A percentile compares a stretch with the other conserved stretches of the same genome.
Conservation (phyloP, 1,284 basidiomycete species). For the Malassezia nana region DNA sequence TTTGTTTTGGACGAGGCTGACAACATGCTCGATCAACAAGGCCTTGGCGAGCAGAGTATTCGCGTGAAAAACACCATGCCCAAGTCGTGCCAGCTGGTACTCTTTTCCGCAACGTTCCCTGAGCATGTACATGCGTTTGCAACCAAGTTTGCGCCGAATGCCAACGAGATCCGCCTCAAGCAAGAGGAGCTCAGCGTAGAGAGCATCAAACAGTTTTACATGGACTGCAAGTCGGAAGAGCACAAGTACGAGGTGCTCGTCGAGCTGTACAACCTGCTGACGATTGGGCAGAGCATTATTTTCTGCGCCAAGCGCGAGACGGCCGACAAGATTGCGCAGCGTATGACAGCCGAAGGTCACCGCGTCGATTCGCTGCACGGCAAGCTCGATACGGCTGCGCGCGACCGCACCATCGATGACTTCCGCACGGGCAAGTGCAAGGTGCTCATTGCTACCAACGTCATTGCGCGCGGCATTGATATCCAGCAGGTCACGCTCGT, state of each 20-base stretch:
- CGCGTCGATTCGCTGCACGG: constrained; percentile 93
- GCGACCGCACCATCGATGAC: constrained; percentile 82
- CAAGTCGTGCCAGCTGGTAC: constrained; percentile 66
- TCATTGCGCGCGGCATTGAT: constrained; percentile 95
- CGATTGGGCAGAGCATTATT: constrained; percentile 93
- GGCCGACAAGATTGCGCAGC: constrained; percentile 79
- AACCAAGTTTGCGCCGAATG: constrained; percentile 76
- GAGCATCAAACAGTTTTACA: constrained; percentile 93
- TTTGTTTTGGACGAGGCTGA: constrained; percentile 98
- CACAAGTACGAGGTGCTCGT: constrained; percentile 95
- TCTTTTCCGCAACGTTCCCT: constrained; percentile 97
- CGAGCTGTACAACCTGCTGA: constrained; percentile 76
- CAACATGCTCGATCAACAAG: constrained; percentile 93
- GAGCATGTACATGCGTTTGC: constrained; percentile 84
- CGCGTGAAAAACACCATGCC: constrained; percentile 77
- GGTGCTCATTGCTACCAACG: constrained; percentile 96
- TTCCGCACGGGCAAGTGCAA: constrained; percentile 95
- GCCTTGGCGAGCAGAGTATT: constrained; percentile 89
- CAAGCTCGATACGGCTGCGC: constrained; percentile 75
- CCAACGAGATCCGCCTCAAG: constrained; percentile 93
- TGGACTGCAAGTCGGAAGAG: constrained; percentile 69
- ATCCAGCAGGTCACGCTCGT: constrained; percentile 82
- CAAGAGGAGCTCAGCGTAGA: constrained; percentile 89
- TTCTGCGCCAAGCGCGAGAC: constrained; percentile 73
- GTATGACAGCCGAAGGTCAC: constrained; percentile 88